These are phyloP conservation scores for Paralagenidium karlingii DNA, from an alignment of 352 stramenopile species.

Conservation along the genomic window DNA sequence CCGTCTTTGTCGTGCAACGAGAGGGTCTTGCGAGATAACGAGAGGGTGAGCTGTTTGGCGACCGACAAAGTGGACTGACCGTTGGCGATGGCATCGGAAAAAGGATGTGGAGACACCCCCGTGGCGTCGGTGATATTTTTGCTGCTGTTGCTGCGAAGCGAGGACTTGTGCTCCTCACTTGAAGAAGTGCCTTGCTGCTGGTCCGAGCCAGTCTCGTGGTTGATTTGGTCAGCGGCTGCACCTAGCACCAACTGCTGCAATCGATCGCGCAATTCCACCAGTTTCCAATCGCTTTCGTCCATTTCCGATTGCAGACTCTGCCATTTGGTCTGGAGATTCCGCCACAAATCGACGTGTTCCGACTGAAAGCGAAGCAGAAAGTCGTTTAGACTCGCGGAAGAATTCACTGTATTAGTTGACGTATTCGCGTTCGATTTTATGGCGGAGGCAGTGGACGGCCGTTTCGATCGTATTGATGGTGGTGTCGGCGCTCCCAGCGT, in stretches of 20 bases:
- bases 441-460: too few species aligned
- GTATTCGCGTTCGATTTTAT: neutral
- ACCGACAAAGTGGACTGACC: slow-evolving; percentile 38
- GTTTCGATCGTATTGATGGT: neutral
- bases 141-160: too few species aligned
- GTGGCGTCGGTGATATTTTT: too few species aligned
- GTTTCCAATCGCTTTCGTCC: slow-evolving; percentile 50
- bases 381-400: slow-evolving; percentile 5
- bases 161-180: slow-evolving; percentile 1
- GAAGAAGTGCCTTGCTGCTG: neutral
- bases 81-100: slow-evolving; percentile 54
- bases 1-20: slow-evolving; percentile 10
- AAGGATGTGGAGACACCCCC: slow-evolving; percentile 30
- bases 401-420: too few species aligned
- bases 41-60: slow-evolving; percentile 25
- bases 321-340: slow-evolving; percentile 28
- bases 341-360: slow-evolving; percentile 24
- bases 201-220: neutral
- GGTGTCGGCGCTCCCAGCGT: too few species aligned
- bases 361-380: slow-evolving; percentile 14
- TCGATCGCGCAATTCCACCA: slow-evolving; percentile 36
- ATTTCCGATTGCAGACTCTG: slow-evolving; percentile 22
- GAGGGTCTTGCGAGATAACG: slow-evolving; percentile 10
- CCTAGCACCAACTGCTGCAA: slow-evolving; percentile 36
- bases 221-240: slow-evolving; percentile 3